Evolutionary conservation across 805 yeast genomes (phyloP).

Genomic region (Teunomyces gatunensis): DNA sequence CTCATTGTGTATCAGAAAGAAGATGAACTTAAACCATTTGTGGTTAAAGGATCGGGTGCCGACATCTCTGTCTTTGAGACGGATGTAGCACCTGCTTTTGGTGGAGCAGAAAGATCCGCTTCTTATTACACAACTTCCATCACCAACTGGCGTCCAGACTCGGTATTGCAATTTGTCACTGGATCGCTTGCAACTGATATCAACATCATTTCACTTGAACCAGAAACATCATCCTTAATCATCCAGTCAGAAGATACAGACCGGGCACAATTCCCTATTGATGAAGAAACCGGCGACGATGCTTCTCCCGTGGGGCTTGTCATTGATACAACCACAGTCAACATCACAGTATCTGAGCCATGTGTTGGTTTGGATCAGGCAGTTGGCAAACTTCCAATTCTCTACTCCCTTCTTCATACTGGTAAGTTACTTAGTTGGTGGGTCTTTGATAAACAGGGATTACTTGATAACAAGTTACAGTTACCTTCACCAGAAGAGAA

Average conservation of each 20-base stretch:
- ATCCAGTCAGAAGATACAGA: constrained; percentile 56
- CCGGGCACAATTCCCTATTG: constrained; percentile 72
- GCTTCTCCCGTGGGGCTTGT: constrained; percentile 70
- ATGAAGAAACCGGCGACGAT: constrained; percentile 63
- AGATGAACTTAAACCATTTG: constrained; percentile 23
- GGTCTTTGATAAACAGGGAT: constrained; percentile 53
- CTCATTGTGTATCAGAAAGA: constrained; percentile 25
- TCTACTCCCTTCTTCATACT: constrained; percentile 59
- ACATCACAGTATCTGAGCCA: constrained; percentile 46
- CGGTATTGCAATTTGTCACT: constrained; percentile 43
- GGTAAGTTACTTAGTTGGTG: constrained; percentile 67
- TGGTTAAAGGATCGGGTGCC: constrained; percentile 12
- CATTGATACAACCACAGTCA: constrained; percentile 52
- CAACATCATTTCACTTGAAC: constrained; percentile 2
- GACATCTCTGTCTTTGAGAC: constrained; percentile 10
- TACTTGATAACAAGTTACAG: constrained; percentile 34
- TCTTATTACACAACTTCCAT: constrained; percentile 43
- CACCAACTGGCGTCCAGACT: constrained; percentile 36
- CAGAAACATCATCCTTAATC: constrained; percentile 26
- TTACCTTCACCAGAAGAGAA: constrained; percentile 1
- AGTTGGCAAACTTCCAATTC: constrained; percentile 57
- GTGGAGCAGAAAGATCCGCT: constrained; percentile 37
- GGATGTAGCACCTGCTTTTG: constrained; percentile 54
- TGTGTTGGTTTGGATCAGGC: constrained; percentile 57
- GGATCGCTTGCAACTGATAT: constrained; percentile 60